Conservation (phyloP, 2,329 filamentous ascomycete genomes). For the Alternaria angustiovoidea region DNA sequence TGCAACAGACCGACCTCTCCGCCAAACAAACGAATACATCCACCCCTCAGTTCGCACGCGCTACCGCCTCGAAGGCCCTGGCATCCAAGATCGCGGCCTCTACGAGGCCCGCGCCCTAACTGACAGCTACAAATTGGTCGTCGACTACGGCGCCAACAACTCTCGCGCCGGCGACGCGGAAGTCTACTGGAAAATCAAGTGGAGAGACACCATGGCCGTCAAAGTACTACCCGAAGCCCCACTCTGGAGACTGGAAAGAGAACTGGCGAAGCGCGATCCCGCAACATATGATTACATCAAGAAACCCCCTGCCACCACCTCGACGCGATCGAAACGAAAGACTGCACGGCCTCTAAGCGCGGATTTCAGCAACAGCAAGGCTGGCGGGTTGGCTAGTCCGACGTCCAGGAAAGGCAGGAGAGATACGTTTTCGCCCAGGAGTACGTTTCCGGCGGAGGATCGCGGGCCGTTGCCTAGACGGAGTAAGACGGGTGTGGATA, state of each 20-base stretch:
- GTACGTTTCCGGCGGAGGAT: slow-evolving; percentile 30
- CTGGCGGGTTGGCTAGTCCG: slow-evolving; percentile 7
- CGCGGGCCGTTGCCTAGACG: slow-evolving; percentile 12
- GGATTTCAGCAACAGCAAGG: slow-evolving; percentile 21
- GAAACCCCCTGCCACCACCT: slow-evolving; percentile 42
- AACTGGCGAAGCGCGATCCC: slow-evolving; percentile 53
- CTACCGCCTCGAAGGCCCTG: slow-evolving; percentile 56
- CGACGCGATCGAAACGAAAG: slow-evolving; percentile 23
- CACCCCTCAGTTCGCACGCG: slow-evolving; percentile 59
- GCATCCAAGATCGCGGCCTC: slow-evolving; percentile 53
- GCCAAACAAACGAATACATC: slow-evolving; percentile 61
- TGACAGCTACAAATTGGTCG: slow-evolving; percentile 57
- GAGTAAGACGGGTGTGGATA: slow-evolving; percentile 14
- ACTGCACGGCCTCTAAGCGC: slow-evolving; percentile 25
- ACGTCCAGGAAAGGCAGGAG: slow-evolving; percentile 20
- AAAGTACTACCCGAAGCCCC: slow-evolving; percentile 55
- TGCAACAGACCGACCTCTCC: slow-evolving; percentile 54
- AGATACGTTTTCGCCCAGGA: slow-evolving; percentile 34
- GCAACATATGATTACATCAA: slow-evolving; percentile 54
- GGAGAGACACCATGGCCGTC: slow-evolving; percentile 48
- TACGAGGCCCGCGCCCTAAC: slow-evolving; percentile 57
- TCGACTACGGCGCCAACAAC: slow-evolving; percentile 51
- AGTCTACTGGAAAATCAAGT: slow-evolving; percentile 54
- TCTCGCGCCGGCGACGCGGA: slow-evolving; percentile 46
- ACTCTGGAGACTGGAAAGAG: slow-evolving; percentile 55